Evolutionary conservation across 192 early-diverging fungal species (phyloP), one percentile per base, ranked within the genome.

Genomic region (Coemansia sp.): DNA sequence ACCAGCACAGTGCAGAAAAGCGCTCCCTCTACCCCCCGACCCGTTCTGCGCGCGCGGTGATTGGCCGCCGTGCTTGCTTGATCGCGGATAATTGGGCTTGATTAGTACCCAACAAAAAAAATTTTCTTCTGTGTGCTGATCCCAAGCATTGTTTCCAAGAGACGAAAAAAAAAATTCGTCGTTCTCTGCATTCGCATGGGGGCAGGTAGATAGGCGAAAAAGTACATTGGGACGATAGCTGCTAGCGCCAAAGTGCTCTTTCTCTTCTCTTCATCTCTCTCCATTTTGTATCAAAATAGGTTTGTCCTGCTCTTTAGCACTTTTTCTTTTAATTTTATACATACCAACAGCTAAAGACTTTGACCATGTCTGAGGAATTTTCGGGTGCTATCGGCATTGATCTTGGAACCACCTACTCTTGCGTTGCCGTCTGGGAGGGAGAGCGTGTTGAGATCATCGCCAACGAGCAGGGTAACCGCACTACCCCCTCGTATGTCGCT

Each of bases 361-460:
- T 47, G 51, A 73, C 42, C 37, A 77, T 66, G 70, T 59, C 64
- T 60, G 76, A 79, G 60, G 69, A 71, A 44, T 80, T 70, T 46
- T 47, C 60, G 45, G 83, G 83, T 34, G 91, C 91, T 65, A 86
- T 96, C 67, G 94, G 93, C 84, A 95, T 97, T 80, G 95, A 97
- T 85, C 84, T 97, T 73, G 95, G 95, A 68, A 97, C 95, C 62
- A 98, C 92, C 70, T 98, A 98, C 87, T 93, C 91, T 66, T 92
- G 89, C 71, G 89, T 92, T 63, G 90, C 83, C 82, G 87, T 89
- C 14, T 83, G 71, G 74, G 71, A 81, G 69, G 73, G 69, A 52
- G 78, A 80, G 62, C 82, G 82, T 25, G 80, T 80, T 44, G 87
- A 89, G 76, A 86, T 87, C 50, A 88, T 91, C 78, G 86, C 88